Percentiles rank a stretch among this genome's conserved stretches.
phyloP scores from a whole-genome alignment of 208 protist species.

The Trypanosomatidae sp. region DNA sequence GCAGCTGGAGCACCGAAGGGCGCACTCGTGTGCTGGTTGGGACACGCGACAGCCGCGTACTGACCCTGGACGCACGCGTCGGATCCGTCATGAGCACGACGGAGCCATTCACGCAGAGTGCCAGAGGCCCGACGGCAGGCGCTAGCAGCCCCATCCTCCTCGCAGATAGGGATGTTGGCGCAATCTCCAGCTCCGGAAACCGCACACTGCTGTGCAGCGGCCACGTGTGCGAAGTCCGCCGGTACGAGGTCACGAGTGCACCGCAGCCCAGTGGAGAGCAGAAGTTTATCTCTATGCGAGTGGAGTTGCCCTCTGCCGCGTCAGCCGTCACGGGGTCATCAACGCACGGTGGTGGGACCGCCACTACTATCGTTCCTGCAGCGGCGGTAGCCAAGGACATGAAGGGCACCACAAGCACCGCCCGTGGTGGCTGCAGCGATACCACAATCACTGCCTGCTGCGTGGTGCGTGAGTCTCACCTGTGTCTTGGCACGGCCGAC shows the following conservation, averaged over 20 bases:
- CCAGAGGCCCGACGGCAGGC: background rate
- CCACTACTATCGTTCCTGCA: background rate
- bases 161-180: constrained; percentile 42
- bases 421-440: constrained; percentile 4
- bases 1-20: constrained; percentile 58
- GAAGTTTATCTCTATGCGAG: constrained; percentile 47
- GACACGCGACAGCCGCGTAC: constrained; percentile 50
- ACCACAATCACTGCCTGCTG: constrained; percentile 83
- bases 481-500: constrained; percentile 80
- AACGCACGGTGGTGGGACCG: constrained; percentile 1
- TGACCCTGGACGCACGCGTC: constrained; percentile 63
- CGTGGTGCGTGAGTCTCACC: constrained; percentile 74
- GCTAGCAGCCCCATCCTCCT: background rate
- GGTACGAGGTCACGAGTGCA: constrained; percentile 31
- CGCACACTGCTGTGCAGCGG: constrained; percentile 62
- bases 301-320: constrained; percentile 40
- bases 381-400: background rate
- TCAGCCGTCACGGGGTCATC: background rate
- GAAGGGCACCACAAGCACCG: background rate
- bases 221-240: constrained; percentile 58
- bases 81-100: constrained; percentile 52
- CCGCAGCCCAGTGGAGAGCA: constrained; percentile 67
- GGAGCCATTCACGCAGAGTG: constrained; percentile 25
- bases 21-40: constrained; percentile 64
- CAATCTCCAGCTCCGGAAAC: constrained; percentile 42